Base-by-base conservation (phyloP, 2,329 filamentous ascomycete species). In the Leptodontidium sp. region DNA sequence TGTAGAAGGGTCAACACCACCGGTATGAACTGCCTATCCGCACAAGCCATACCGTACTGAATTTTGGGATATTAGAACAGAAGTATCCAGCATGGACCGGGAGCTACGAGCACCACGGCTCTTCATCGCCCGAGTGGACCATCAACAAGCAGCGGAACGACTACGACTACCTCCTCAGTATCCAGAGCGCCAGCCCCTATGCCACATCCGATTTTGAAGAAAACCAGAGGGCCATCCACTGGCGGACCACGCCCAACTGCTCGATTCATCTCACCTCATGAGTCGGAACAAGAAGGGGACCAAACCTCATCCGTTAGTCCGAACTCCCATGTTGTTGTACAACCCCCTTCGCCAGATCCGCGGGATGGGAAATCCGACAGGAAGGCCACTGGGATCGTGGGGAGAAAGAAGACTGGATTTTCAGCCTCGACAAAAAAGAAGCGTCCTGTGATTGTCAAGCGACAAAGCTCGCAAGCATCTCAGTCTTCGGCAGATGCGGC, bases 121-220 rank as follows among this genome's bases (percentile, higher is more conserved):
- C 47, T 74, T 6, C 68, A 71, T n/a, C 50, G 63, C 40, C 63
- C 59, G n/a, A 72, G 43, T 55, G 63, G 69, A 65, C 69, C 73
- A 35, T 74, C 69, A 59, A 74, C 72, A 11, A 74, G 68, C 47
- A 55, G 35, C 38, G 65, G 49, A 47, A 61, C 35, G 38, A 67
- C 65, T 17, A 67, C 47, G 14, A 49, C 53, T 9, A 43, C 35
- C 26, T 55, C 62, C 4, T 70, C 72, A 61, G 53, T 47, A 17
- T 69, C 73, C n/a, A 73, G 65, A 69, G 63, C 83, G 8, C 82
- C 84, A 4, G 84, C 83, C 15, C 66, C 70, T 4, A 73, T 76
- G 45, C 76, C 82, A 2, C 86, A 87, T 72, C 87, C 88, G 0
- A 90, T 90, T 64, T 75, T 90, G 68, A 89, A 89, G 76, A 90